Conservation (phyloP, 768 basidiomycete species). For the Suillus clintonianus region DNA sequence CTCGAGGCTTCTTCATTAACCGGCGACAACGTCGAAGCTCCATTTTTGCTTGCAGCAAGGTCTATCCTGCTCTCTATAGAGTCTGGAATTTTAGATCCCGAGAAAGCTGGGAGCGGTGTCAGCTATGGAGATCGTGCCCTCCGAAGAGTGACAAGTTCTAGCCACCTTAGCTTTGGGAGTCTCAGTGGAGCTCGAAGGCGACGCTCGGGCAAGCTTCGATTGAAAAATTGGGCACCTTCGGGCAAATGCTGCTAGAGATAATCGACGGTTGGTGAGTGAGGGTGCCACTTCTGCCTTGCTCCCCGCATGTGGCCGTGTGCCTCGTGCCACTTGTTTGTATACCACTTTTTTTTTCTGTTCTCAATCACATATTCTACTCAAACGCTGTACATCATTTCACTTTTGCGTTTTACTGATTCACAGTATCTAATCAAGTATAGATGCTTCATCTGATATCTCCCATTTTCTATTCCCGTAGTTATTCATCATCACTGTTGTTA, state of each 20-base stretch:
- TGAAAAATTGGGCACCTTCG: conserved; percentile 62
- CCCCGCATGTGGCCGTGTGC: conserved; percentile 8
- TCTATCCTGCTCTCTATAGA: conserved; percentile 90
- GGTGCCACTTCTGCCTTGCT: neutral
- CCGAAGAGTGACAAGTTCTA: conserved; percentile 88
- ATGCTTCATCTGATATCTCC: conserved; percentile 14
- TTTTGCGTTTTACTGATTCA: conserved; percentile 15
- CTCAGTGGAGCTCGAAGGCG: conserved; percentile 67
- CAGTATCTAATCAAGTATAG: conserved; percentile 24
- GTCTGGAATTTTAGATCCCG: conserved; percentile 87
- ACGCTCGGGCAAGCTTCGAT: conserved; percentile 56
- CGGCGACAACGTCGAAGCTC: conserved; percentile 93
- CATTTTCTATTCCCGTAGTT: conserved; percentile 3
- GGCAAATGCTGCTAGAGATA: conserved; percentile 63
- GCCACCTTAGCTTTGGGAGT: conserved; percentile 84
- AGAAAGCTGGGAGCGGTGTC: conserved; percentile 92
- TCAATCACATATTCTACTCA: conserved; percentile 6
- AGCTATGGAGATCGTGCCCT: conserved; percentile 95
- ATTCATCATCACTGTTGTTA: conserved; percentile 6
- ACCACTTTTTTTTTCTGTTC: conserved; percentile 27
- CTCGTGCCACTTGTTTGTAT: conserved; percentile 18
- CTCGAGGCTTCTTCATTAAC: conserved; percentile 90
- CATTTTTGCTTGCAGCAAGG: conserved; percentile 85
- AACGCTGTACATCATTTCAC: conserved; percentile 11
- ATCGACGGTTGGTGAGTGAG: neutral